Conservation (phyloP, 129 eudicot species). For the Flaveria brownii region DNA sequence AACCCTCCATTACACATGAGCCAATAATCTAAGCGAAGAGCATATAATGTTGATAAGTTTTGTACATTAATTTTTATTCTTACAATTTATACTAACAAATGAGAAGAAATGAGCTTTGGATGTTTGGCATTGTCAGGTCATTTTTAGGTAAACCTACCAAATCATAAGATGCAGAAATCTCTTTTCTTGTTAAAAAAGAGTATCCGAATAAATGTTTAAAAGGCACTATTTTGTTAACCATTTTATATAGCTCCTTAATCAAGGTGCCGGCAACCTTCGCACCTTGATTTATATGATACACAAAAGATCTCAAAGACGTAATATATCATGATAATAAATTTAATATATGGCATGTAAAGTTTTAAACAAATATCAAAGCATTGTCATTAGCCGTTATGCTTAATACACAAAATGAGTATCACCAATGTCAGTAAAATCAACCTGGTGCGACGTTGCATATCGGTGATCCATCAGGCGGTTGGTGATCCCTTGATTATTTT, state of each 20-base stretch:
- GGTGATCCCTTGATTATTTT: too few species aligned
- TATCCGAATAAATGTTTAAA: not conserved
- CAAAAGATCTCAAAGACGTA: not conserved
- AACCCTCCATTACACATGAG: not conserved
- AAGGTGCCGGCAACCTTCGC: not conserved
- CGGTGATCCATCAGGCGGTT: too few species aligned
- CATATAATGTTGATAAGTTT: not conserved
- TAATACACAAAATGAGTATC: too few species aligned
- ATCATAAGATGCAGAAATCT: not conserved
- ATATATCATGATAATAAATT: not conserved
- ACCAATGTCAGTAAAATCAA: too few species aligned
- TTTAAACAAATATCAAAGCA: not conserved
- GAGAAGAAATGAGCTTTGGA: not conserved
- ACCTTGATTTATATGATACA: not conserved
- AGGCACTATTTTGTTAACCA: not conserved
- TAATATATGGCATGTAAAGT: not conserved
- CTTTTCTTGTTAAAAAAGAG: not conserved
- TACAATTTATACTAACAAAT: not conserved
- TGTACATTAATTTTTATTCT: not conserved
- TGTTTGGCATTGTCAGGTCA: constrained; percentile 11
- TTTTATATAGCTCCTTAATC: not conserved
- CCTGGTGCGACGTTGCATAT: too few species aligned
- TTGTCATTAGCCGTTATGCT: not conserved
- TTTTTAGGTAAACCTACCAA: not conserved
- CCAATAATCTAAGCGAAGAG: not conserved